phyloP scores from a whole-genome alignment of 75 land plant genomes.

The Picea glauca region DNA sequence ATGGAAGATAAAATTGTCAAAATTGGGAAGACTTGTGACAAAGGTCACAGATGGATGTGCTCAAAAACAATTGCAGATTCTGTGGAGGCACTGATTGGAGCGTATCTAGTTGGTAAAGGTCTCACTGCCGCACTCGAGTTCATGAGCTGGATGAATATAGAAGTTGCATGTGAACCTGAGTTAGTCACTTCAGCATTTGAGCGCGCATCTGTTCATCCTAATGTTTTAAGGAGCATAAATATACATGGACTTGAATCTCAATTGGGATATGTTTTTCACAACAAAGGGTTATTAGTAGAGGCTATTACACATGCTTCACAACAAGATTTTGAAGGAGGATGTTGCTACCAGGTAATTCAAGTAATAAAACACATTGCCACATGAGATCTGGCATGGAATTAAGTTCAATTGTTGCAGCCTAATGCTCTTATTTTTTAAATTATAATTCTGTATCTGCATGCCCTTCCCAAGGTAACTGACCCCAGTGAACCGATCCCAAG shows the following conservation, averaged over 20 bases:
- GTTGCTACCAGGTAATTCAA: slow-evolving; percentile 79
- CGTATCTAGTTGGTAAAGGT: slow-evolving; percentile 68
- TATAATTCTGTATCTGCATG: slow-evolving; percentile 1
- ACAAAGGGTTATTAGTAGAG: slow-evolving; percentile 73
- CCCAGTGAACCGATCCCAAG: too few relatives aligned
- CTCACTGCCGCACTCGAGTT: slow-evolving; percentile 51
- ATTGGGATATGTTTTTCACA: slow-evolving; percentile 55
- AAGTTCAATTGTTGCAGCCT: neutral
- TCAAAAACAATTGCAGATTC: slow-evolving; percentile 95
- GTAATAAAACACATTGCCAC: neutral
- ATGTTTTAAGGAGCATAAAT: slow-evolving; percentile 29
- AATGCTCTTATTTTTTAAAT: neutral
- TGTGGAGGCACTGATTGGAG: slow-evolving; percentile 93
- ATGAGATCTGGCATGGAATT: neutral
- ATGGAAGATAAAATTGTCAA: slow-evolving; percentile 27
- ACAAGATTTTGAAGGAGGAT: slow-evolving; percentile 42
- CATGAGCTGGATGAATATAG: slow-evolving; percentile 85
- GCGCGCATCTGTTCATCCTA: slow-evolving; percentile 30
- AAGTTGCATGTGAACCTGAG: slow-evolving; percentile 38
- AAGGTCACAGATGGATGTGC: slow-evolving; percentile 93
- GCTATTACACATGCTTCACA: slow-evolving; percentile 91
- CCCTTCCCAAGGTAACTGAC: neutral
- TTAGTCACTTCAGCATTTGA: slow-evolving; percentile 36
- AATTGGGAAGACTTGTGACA: slow-evolving; percentile 72
- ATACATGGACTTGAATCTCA: slow-evolving; percentile 58